Conservation (phyloP, 805 yeast species). For the Wilhelminamyces savonicus region DNA sequence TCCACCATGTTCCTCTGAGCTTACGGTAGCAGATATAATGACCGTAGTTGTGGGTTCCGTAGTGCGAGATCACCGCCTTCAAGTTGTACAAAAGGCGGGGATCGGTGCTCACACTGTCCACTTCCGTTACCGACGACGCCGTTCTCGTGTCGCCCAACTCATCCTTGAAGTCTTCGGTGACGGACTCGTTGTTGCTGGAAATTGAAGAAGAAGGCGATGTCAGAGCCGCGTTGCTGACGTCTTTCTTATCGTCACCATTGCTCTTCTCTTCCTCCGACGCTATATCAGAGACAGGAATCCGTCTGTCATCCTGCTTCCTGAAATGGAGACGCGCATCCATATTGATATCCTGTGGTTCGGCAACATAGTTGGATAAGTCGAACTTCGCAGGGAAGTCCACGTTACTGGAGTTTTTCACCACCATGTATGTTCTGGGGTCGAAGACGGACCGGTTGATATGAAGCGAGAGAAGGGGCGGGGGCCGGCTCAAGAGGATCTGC, state of each 20-base stretch:
- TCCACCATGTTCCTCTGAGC: slow-evolving; percentile 87
- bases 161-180: not conserved
- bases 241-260: not conserved
- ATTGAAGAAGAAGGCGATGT: too few relatives aligned
- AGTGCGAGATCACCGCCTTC: slow-evolving; percentile 85
- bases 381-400: slow-evolving; percentile 71
- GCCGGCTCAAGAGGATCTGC: slow-evolving; percentile 72
- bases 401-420: slow-evolving; percentile 76
- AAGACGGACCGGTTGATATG: slow-evolving; percentile 93
- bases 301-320: slow-evolving; percentile 50
- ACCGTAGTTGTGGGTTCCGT: slow-evolving; percentile 96
- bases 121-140: not conserved
- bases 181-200: too few relatives aligned
- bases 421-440: slow-evolving; percentile 78
- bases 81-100: slow-evolving; percentile 58
- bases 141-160: not conserved
- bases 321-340: slow-evolving; percentile 76
- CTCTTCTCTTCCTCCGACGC: not conserved
- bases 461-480: slow-evolving; percentile 75
- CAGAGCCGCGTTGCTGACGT: too few relatives aligned
- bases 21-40: slow-evolving; percentile 88
- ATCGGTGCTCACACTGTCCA: too few relatives aligned
- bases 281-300: not conserved
- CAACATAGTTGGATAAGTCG: slow-evolving; percentile 64
- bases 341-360: slow-evolving; percentile 63